Conservation (phyloP, 148 eudicot species). For the Drosera capensis region DNA sequence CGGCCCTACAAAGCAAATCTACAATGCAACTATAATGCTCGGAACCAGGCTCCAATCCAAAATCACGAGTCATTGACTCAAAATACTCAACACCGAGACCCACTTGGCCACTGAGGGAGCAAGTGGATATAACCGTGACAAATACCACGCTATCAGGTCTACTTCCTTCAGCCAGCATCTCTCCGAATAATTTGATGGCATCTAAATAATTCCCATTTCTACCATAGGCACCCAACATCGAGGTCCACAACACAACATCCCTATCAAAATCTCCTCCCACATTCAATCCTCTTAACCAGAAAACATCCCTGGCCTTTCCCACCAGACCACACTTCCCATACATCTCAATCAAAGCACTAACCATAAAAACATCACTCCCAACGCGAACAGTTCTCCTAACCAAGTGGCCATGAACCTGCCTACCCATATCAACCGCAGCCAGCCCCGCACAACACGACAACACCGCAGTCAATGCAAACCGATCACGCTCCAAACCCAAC, state of each 20-base stretch:
- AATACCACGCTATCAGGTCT: conserved; percentile 55
- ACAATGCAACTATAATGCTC: conserved; percentile 57
- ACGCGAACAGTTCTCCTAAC: conserved; percentile 19
- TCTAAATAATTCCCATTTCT: conserved; percentile 33
- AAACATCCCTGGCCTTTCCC: conserved; percentile 28
- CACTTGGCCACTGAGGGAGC: conserved; percentile 62
- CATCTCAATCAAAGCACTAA: conserved; percentile 65
- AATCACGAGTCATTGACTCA: conserved; percentile 36
- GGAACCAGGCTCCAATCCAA: conserved; percentile 29
- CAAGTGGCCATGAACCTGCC: conserved; percentile 39
- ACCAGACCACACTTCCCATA: conserved; percentile 61
- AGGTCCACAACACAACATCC: conserved; percentile 67
- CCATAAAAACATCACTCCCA: conserved; percentile 37
- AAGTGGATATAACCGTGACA: conserved; percentile 47
- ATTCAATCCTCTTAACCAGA: conserved; percentile 32
- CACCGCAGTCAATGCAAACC: conserved; percentile 41
- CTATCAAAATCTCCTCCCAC: conserved; percentile 17
- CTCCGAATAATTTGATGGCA: conserved; percentile 30
- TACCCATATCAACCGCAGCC: conserved; percentile 32
- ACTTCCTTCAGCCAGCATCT: conserved; percentile 42
- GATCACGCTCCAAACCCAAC: conserved; percentile 30
- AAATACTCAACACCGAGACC: conserved; percentile 44
- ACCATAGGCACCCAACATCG: conserved; percentile 57
- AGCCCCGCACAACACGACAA: conserved; percentile 50
- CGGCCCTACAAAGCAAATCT: conserved; percentile 64